These are phyloP conservation scores for Tetradesmus lagerheimii DNA, from an alignment of 139 green algal genomes.

Conservation along the genomic window DNA sequence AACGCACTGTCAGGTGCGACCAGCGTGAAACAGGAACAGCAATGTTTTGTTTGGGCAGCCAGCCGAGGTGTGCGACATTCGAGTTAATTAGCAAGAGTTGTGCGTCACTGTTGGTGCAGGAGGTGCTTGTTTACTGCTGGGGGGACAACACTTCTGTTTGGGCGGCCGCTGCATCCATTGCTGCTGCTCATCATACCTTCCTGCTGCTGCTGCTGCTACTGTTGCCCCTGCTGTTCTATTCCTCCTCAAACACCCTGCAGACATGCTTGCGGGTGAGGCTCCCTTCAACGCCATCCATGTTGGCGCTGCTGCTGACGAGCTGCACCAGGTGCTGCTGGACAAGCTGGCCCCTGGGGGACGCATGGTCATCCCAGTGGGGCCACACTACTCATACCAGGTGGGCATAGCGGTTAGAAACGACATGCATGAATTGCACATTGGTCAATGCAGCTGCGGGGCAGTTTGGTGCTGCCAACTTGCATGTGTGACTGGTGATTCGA, in stretches of 20 bases:
- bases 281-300: slow-evolving; percentile 96
- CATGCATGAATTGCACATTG: too few species aligned
- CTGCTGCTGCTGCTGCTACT: slow-evolving; percentile 3
- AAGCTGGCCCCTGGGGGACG: slow-evolving; percentile 77
- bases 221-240: too few species aligned
- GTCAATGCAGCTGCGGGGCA: too few species aligned
- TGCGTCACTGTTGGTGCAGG: not conserved
- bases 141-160: too few species aligned
- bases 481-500: too few species aligned
- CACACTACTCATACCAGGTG: slow-evolving; percentile 27
- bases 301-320: slow-evolving; percentile 84
- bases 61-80: too few species aligned
- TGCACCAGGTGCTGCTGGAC: slow-evolving; percentile 77
- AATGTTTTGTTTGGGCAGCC: too few species aligned
- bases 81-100: too few species aligned
- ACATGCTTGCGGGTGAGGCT: slow-evolving; percentile 57
- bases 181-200: not conserved
- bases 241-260: not conserved
- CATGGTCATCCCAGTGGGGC: slow-evolving; percentile 87
- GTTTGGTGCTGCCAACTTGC: too few species aligned
- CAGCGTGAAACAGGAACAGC: too few species aligned
- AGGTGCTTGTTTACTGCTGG: not conserved
- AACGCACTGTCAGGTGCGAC: slow-evolving; percentile 58
- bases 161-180: not conserved
- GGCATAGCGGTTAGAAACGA: too few species aligned